Base-by-base conservation (phyloP, 441 rosid genomes). In the Gossypium trilobum region DNA sequence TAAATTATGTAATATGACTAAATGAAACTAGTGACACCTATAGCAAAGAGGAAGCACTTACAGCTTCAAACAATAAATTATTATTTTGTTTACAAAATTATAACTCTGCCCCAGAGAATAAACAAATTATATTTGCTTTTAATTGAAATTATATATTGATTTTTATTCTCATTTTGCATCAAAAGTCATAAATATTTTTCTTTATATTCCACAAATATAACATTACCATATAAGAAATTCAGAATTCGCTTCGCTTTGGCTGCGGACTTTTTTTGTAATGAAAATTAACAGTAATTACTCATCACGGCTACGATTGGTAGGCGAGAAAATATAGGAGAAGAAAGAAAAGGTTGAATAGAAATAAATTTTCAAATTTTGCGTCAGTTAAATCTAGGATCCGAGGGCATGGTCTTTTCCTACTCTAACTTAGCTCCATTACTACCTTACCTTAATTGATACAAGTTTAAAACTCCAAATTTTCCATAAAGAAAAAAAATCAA, bases 251-350 rank as follows among this genome's bases (percentile, higher is more conserved):
- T 23, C 36, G 6, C 3, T 48, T 23, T 1, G 57, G 8, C 70
- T 23, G 57, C 39, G 6, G 5, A 51, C 31, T 19, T 2, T 55
- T 19, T 8, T 20, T 13, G 57, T 51, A 23, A 39, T 19, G 5
- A 68, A 50, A 31, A 2, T 36, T 36, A 70, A 20, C 50, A 56
- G 52, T 25, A 22, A 13, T 55, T 56, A 57, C 36, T 44, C 23
- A 11, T 70, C 58, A 71, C 44, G 14, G 56, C 8, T 58, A 16
- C 25, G 54, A 70, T 70, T 57, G 65, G 31, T 22, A 22, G 55
- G 36, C 16, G 36, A 57, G 33, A 39, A 55, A 39, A 57, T 36
- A 51, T 13, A 57, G 52, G 33, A 22, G 58, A 70, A 57, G 39
- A 22, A 22, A 56, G 9, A 57, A 58, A 23, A n/a, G 5, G 11